These are phyloP conservation scores for Sugiyamaella mastotermitis DNA, from an alignment of 805 yeast species.

Conservation along the genomic window DNA sequence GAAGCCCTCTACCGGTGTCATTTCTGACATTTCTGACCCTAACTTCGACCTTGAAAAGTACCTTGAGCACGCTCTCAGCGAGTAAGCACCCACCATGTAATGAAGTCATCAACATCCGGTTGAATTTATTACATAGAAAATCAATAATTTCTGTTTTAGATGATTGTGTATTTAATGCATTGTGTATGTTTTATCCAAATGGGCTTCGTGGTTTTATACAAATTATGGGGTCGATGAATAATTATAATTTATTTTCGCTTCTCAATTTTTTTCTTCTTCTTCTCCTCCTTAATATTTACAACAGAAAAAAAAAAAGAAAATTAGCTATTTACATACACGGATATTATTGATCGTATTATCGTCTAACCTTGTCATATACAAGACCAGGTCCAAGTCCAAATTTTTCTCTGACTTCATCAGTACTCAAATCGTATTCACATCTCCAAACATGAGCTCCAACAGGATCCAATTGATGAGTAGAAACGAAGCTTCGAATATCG, in stretches of 20 bases:
- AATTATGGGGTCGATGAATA: not conserved
- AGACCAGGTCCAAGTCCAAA: conserved; percentile 73
- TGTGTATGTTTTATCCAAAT: too few species aligned
- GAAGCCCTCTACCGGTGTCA: conserved; percentile 30
- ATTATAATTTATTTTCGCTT: not conserved
- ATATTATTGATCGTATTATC: too few species aligned
- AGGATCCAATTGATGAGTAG: conserved; percentile 51
- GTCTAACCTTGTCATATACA: conserved; percentile 38
- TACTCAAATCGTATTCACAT: conserved; percentile 72
- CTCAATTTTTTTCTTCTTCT: too few species aligned
- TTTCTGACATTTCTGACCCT: conserved; percentile 75
- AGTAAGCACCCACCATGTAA: conserved; percentile 5
- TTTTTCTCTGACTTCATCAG: conserved; percentile 56
- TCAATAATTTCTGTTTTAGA: too few species aligned
- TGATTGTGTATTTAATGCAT: too few species aligned
- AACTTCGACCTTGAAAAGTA: conserved; percentile 69
- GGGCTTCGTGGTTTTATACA: too few species aligned
- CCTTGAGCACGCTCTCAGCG: conserved; percentile 23
- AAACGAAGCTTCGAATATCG: conserved; percentile 65
- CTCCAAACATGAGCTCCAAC: conserved; percentile 94
- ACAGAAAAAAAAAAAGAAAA: too few species aligned
- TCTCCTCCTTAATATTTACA: too few species aligned
- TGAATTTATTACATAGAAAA: too few species aligned
- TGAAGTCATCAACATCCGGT: too few species aligned
- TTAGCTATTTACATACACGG: too few species aligned